Conservation (phyloP, 495 filamentous ascomycete genomes). For the Pseudomonodictys pantanalensis region DNA sequence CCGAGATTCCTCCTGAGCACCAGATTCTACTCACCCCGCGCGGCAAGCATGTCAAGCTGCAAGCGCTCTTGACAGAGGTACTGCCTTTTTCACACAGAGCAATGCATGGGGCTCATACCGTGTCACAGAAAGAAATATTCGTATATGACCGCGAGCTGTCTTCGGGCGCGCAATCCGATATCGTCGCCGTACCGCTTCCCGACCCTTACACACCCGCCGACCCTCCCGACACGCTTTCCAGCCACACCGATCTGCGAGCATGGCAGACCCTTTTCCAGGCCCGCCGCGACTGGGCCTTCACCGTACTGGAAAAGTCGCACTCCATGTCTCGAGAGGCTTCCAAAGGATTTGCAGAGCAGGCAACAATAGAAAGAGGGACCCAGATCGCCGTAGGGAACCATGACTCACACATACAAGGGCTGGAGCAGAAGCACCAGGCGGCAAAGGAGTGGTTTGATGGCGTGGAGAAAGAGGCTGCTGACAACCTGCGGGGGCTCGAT, state of each 20-base stretch:
- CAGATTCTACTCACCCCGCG: conserved; percentile 81
- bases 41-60: conserved; percentile 74
- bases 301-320: conserved; percentile 61
- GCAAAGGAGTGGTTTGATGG: conserved; percentile 70
- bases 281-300: conserved; percentile 70
- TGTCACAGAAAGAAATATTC: conserved; percentile 76
- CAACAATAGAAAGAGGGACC: conserved; percentile 67
- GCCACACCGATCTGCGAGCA: conserved; percentile 69
- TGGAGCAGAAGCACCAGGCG: conserved; percentile 72
- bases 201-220: conserved; percentile 55
- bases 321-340: conserved; percentile 54
- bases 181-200: conserved; percentile 51
- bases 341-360: conserved; percentile 60
- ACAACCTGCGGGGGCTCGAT: conserved; percentile 66
- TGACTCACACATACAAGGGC: conserved; percentile 66
- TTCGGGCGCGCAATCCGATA: conserved; percentile 43
- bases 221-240: conserved; percentile 70
- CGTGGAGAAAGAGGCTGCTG: conserved; percentile 66
- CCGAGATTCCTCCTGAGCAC: conserved; percentile 62
- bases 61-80: conserved; percentile 74
- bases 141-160: conserved; percentile 74
- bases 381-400: conserved; percentile 79
- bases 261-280: conserved; percentile 79
- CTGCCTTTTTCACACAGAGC: background rate
- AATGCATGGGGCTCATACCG: no score